These are phyloP conservation scores for Phlyctochytrium arcticum DNA, from an alignment of 192 early-diverging fungal species.

Conservation along the genomic window DNA sequence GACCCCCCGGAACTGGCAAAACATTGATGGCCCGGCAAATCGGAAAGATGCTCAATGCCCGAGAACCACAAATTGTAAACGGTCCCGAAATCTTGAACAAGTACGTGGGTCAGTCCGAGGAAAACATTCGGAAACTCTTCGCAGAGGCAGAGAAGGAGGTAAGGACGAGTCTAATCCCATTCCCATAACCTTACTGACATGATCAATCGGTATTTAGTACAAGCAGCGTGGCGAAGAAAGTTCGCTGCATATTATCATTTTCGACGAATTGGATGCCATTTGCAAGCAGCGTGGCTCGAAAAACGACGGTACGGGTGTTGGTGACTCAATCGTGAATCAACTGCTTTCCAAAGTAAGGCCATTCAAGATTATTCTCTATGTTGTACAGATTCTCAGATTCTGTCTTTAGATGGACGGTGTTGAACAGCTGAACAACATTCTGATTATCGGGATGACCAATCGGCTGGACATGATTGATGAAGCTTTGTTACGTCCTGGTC, in stretches of 20 bases:
- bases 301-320: slow-evolving; percentile 90
- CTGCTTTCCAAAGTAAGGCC: slow-evolving; percentile 74
- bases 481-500: slow-evolving; percentile 89
- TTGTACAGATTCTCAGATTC: background rate
- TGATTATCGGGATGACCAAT: slow-evolving; percentile 99
- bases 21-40: slow-evolving; percentile 98
- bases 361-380: background rate
- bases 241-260: slow-evolving; percentile 94
- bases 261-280: slow-evolving; percentile 98
- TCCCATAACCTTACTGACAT: background rate
- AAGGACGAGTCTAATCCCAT: background rate
- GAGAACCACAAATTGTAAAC: slow-evolving; percentile 92
- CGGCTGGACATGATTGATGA: slow-evolving; percentile 98
- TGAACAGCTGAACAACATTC: slow-evolving; percentile 95
- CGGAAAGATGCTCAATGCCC: slow-evolving; percentile 95
- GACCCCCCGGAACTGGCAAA: slow-evolving; percentile 96
- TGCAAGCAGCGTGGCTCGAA: slow-evolving; percentile 95
- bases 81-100: slow-evolving; percentile 96
- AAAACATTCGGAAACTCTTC: slow-evolving; percentile 96
- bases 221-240: slow-evolving; percentile 87
- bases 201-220: slow-evolving; percentile 50
- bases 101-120: slow-evolving; percentile 94
- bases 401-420: slow-evolving; percentile 90
- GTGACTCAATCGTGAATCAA: slow-evolving; percentile 97
- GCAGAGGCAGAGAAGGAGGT: slow-evolving; percentile 86